Conservation (phyloP, 306 rosid species). For the Abrus precatorius region DNA sequence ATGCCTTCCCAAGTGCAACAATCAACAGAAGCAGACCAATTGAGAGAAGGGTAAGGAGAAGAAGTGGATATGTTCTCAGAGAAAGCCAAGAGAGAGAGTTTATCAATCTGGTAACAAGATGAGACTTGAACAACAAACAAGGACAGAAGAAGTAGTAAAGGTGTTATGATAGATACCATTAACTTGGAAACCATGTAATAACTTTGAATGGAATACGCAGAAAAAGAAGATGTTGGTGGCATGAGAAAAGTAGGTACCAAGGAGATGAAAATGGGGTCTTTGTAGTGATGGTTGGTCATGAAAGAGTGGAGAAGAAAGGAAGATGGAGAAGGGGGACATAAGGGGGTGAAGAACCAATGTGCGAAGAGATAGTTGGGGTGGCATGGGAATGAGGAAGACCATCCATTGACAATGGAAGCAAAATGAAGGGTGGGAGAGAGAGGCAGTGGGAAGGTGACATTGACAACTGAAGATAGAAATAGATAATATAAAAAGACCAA, state of each 20-base stretch:
- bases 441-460: constrained; percentile 52
- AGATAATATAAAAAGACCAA: constrained; percentile 32
- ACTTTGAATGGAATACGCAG: neutral
- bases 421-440: constrained; percentile 35
- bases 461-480: constrained; percentile 48
- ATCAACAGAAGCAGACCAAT: constrained; percentile 71
- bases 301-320: constrained; percentile 30
- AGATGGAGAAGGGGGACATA: constrained; percentile 42
- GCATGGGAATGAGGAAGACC: constrained; percentile 53
- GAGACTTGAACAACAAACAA: constrained; percentile 52
- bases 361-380: constrained; percentile 51
- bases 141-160: constrained; percentile 40
- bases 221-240: constrained; percentile 27
- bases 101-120: constrained; percentile 62
- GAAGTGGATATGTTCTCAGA: constrained; percentile 44
- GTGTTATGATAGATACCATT: constrained; percentile 38
- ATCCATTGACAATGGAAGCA: constrained; percentile 56
- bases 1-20: constrained; percentile 92
- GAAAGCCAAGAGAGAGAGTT: constrained; percentile 63
- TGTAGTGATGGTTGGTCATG: constrained; percentile 35
- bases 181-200: constrained; percentile 45
- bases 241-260: neutral
- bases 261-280: neutral
- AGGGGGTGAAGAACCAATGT: constrained; percentile 53
- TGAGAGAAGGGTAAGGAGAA: constrained; percentile 50